phyloP scores from a whole-genome alignment of 1,139 yeast species.

The Yamadazyma friedrichii region DNA sequence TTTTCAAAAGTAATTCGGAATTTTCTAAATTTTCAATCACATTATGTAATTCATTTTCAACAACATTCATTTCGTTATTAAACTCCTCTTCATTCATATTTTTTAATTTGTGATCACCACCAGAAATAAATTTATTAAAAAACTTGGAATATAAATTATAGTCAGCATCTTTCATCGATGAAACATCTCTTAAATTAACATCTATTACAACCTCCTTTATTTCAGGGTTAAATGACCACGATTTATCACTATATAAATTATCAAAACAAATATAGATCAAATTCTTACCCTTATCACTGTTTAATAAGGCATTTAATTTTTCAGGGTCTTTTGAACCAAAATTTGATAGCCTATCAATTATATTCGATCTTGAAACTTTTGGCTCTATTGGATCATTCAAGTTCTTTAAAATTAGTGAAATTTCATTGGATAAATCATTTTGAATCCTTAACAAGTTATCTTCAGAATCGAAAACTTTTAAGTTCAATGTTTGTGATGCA shows the following conservation, averaged over 20 bases:
- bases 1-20: constrained; percentile 26
- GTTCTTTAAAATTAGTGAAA: constrained; percentile 37
- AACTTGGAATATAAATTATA: constrained; percentile 36
- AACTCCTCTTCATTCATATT: constrained; percentile 33
- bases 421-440: constrained; percentile 28
- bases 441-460: constrained; percentile 34
- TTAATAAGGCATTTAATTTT: constrained; percentile 19
- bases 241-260: constrained; percentile 40
- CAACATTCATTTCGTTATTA: constrained; percentile 26
- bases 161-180: constrained; percentile 33
- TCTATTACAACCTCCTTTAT: constrained; percentile 32
- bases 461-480: constrained; percentile 39
- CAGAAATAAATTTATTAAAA: constrained; percentile 24
- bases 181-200: constrained; percentile 36
- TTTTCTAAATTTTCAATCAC: constrained; percentile 29
- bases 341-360: constrained; percentile 12
- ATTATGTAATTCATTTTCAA: constrained; percentile 32
- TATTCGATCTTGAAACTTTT: constrained; percentile 9
- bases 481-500: constrained; percentile 35
- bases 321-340: constrained; percentile 11
- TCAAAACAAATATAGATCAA: constrained; percentile 43
- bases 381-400: constrained; percentile 24
- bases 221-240: constrained; percentile 42
- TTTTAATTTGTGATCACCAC: constrained; percentile 12
- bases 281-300: constrained; percentile 27